A percentile compares a stretch with the other conserved stretches of the same genome.
Conservation (phyloP, 495 filamentous ascomycete species). For the Sphaerosporella brunnea region DNA sequence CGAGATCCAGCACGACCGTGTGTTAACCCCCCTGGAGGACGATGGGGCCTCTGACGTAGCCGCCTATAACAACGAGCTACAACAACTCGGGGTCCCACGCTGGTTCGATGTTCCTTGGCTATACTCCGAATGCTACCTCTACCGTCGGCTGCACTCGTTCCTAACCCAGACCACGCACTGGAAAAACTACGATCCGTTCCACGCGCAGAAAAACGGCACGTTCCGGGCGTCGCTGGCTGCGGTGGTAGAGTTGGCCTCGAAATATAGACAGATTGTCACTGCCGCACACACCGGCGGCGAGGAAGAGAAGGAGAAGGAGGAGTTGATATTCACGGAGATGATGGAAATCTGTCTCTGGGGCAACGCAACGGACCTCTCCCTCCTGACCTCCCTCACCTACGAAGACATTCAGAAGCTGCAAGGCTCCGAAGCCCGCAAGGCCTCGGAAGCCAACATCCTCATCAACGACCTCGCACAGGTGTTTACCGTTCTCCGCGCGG, state of each 20-base stretch:
- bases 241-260: conserved; percentile 67
- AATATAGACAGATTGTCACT: conserved; percentile 37
- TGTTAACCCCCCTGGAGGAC: conserved; percentile 64
- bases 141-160: conserved; percentile 34
- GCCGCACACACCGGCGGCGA: conserved; percentile 34
- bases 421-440: conserved; percentile 66
- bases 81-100: conserved; percentile 48
- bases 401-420: conserved; percentile 94
- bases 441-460: conserved; percentile 72
- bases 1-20: conserved; percentile 78
- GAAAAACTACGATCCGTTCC: conserved; percentile 86
- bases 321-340: conserved; percentile 75
- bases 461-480: conserved; percentile 62
- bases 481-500: conserved; percentile 50
- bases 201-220: conserved; percentile 75
- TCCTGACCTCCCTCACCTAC: conserved; percentile 76
- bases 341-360: conserved; percentile 96
- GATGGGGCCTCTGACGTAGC: conserved; percentile 63
- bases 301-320: conserved; percentile 40
- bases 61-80: conserved; percentile 75
- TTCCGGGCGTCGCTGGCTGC: conserved; percentile 86
- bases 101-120: conserved; percentile 84
- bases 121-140: conserved; percentile 85
- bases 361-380: conserved; percentile 86
- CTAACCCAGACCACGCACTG: conserved; percentile 49